Evolutionary conservation across 2,329 filamentous ascomycete species (phyloP).

Genomic region (Dactylellina drechsleri): DNA sequence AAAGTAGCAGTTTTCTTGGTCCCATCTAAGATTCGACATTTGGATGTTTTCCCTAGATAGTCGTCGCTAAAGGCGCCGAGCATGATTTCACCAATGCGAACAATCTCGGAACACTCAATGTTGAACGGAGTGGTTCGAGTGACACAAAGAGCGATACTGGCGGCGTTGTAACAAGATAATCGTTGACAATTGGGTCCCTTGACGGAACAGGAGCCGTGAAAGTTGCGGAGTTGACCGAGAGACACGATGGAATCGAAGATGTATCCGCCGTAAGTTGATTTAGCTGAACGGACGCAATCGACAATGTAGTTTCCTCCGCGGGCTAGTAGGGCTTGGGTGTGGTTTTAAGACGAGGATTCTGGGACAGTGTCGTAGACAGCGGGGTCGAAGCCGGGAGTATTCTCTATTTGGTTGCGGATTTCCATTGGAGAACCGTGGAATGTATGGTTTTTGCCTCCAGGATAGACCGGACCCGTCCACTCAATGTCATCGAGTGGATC

Average conservation of each 20-base stretch:
- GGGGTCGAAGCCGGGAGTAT: constrained; percentile 30
- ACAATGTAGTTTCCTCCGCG: constrained; percentile 23
- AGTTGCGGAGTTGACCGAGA: constrained; percentile 14
- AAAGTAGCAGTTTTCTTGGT: constrained; percentile 8
- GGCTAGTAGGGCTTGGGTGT: constrained; percentile 5
- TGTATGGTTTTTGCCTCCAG: constrained; percentile 27
- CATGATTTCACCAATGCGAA: constrained; percentile 35
- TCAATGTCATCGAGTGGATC: constrained; percentile 19
- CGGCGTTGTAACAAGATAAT: constrained; percentile 15
- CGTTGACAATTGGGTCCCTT: constrained; percentile 18
- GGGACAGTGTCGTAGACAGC: constrained; percentile 1
- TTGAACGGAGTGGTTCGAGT: constrained; percentile 6
- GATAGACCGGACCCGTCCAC: constrained; percentile 32
- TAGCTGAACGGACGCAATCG: constrained; percentile 22
- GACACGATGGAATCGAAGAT: constrained; percentile 2
- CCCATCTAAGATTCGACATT: constrained; percentile 9
- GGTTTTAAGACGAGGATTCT: not conserved
- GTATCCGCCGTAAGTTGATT: not conserved
- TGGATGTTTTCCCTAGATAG: not conserved
- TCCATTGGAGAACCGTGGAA: constrained; percentile 20
- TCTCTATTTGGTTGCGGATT: constrained; percentile 36
- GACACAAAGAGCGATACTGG: constrained; percentile 33
- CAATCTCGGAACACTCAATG: constrained; percentile 33
- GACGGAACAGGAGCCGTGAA: constrained; percentile 32
- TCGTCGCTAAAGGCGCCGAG: constrained; percentile 18